These are phyloP conservation scores for Bipolaris cookei DNA, from an alignment of 2,329 filamentous ascomycete species.

Conservation along the genomic window DNA sequence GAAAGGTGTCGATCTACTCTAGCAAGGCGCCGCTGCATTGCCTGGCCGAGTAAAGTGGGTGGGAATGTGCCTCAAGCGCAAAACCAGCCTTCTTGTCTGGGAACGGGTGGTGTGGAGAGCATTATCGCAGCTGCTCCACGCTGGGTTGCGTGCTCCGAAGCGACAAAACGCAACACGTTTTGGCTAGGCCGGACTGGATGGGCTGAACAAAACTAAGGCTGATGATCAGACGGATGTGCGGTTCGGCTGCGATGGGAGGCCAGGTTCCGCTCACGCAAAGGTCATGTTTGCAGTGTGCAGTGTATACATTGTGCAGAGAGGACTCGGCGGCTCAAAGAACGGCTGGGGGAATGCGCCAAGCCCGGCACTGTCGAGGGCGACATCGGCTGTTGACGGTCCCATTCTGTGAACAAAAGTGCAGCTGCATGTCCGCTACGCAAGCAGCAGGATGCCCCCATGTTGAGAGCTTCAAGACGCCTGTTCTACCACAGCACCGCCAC, in stretches of 20 bases:
- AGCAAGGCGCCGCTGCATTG: neutral
- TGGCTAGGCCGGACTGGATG: neutral
- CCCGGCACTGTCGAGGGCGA: slow-evolving; percentile 15
- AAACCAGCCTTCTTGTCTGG: neutral
- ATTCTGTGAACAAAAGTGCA: slow-evolving; percentile 20
- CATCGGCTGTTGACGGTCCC: slow-evolving; percentile 33
- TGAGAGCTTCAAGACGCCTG: slow-evolving; percentile 31
- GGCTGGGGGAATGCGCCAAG: neutral
- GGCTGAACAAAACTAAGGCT: neutral
- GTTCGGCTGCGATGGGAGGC: neutral
- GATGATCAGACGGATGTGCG: neutral
- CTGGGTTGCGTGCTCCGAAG: slow-evolving; percentile 6
- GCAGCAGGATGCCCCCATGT: slow-evolving; percentile 42
- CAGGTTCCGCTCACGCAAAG: neutral
- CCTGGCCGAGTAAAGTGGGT: neutral
- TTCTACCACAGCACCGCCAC: slow-evolving; percentile 24
- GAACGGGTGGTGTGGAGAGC: neutral
- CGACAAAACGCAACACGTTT: slow-evolving; percentile 9
- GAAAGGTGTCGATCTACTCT: neutral
- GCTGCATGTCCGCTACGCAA: neutral
- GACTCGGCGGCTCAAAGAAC: neutral
- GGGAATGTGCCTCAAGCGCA: neutral
- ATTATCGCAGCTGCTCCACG: slow-evolving; percentile 1
- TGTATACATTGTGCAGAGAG: neutral
- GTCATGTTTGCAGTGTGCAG: neutral